These are phyloP conservation scores for Drosera spatulata DNA, from an alignment of 179 eudicot genomes.

Conservation along the genomic window DNA sequence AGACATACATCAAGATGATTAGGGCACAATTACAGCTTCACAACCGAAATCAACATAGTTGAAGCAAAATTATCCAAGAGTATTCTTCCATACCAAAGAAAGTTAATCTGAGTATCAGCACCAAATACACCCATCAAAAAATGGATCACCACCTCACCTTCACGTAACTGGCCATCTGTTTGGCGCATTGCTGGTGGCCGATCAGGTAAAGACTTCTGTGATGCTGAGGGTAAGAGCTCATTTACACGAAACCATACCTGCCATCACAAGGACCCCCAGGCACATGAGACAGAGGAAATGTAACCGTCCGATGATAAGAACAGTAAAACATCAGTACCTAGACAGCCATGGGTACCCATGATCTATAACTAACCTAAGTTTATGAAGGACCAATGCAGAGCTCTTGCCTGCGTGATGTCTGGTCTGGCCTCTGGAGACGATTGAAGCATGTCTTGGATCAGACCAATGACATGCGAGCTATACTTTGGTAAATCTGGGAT, in stretches of 20 bases:
- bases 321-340: constrained; percentile 18
- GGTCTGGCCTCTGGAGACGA: constrained; percentile 96
- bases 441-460: constrained; percentile 81
- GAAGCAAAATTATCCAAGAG: too few relatives aligned
- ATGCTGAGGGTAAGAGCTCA: constrained; percentile 60
- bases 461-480: constrained; percentile 50
- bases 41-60: too few relatives aligned
- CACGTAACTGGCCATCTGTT: constrained; percentile 24
- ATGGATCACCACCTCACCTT: constrained; percentile 30
- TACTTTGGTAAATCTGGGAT: constrained; percentile 91
- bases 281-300: constrained; percentile 3
- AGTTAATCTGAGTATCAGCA: too few relatives aligned
- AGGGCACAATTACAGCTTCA: too few relatives aligned
- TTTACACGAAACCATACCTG: constrained; percentile 99
- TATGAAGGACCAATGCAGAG: constrained; percentile 80
- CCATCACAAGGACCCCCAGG: constrained; percentile 11
- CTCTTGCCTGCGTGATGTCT: constrained; percentile 99
- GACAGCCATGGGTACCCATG: constrained; percentile 18
- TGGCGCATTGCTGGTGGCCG: constrained; percentile 69
- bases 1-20: not conserved
- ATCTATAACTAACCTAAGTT: constrained; percentile 75
- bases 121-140: too few relatives aligned
- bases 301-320: not conserved
- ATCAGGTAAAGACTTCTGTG: constrained; percentile 88
- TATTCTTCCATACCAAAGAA: too few relatives aligned